phyloP scores from a whole-genome alignment of 1,284 basidiomycete species.

The Mycena citricolor region DNA sequence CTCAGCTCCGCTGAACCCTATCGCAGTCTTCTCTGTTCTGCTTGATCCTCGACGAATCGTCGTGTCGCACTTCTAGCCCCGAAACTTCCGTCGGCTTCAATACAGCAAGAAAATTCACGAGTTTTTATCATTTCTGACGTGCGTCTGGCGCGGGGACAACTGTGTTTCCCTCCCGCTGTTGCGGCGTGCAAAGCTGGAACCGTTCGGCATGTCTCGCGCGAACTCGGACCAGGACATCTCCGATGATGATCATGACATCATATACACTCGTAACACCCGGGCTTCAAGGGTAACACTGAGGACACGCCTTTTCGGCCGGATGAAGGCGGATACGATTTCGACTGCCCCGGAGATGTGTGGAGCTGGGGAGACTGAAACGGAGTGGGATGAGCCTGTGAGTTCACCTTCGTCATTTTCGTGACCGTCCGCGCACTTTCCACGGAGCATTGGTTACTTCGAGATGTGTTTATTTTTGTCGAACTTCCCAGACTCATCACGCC shows the following conservation, averaged over 20 bases:
- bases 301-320: slow-evolving; percentile 20
- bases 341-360: slow-evolving; percentile 59
- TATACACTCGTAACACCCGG: slow-evolving; percentile 15
- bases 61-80: too few species aligned
- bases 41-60: too few species aligned
- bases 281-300: slow-evolving; percentile 12
- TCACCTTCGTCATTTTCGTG: slow-evolving; percentile 8
- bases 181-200: too few species aligned
- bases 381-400: slow-evolving; percentile 71
- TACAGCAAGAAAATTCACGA: too few species aligned
- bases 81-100: too few species aligned
- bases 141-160: too few species aligned
- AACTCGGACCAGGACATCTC: slow-evolving; percentile 19
- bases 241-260: slow-evolving; percentile 13
- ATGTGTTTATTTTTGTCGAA: slow-evolving; percentile 7
- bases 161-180: too few species aligned
- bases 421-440: slow-evolving; percentile 3
- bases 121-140: too few species aligned
- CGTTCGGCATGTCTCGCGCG: too few species aligned
- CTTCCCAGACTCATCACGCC: slow-evolving; percentile 4
- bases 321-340: slow-evolving; percentile 46
- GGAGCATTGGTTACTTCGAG: slow-evolving; percentile 10
- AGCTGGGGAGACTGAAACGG: slow-evolving; percentile 77
- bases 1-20: too few species aligned
- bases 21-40: too few species aligned